These are phyloP conservation scores for Aquilaria agallochum DNA, from an alignment of 441 rosid genomes.

Conservation along the genomic window DNA sequence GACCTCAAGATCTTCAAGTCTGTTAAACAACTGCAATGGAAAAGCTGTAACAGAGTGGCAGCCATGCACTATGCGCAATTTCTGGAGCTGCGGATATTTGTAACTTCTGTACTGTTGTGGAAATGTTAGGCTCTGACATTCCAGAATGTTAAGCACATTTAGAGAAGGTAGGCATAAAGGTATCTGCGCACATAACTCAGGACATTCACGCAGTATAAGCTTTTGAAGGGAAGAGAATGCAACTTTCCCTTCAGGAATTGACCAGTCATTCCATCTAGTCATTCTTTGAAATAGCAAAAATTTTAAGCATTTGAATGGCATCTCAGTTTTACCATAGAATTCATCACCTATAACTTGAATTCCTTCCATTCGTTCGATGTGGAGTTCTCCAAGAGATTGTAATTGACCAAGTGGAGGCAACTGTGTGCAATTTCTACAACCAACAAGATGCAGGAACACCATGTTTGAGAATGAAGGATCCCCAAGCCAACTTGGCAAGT, in stretches of 20 bases:
- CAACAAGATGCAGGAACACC: not conserved
- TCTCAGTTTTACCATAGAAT: slow-evolving; percentile 1
- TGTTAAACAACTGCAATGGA: too few species aligned
- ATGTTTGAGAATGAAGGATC: not conserved
- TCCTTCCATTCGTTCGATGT: slow-evolving; percentile 1
- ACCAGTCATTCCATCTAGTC: slow-evolving; percentile 16
- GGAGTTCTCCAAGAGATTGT: slow-evolving; percentile 4
- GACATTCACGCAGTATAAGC: too few species aligned
- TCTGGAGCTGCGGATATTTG: too few species aligned
- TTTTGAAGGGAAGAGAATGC: too few species aligned
- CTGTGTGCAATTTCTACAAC: not conserved
- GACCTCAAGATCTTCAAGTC: too few species aligned
- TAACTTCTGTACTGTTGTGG: too few species aligned
- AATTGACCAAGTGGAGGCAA: slow-evolving; percentile 9
- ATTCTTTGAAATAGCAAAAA: slow-evolving; percentile 8
- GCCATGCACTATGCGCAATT: too few species aligned
- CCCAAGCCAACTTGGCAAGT: not conserved
- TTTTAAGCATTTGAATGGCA: slow-evolving; percentile 11
- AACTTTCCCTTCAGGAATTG: not conserved
- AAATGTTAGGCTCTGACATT: too few species aligned
- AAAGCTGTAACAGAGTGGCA: too few species aligned
- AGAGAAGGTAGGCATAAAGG: too few species aligned
- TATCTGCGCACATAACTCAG: too few species aligned
- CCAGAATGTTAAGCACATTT: too few species aligned
- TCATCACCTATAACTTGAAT: slow-evolving; percentile 10